These are phyloP conservation scores for Serpula lacrymans DNA, from an alignment of 768 basidiomycete species.

Conservation along the genomic window DNA sequence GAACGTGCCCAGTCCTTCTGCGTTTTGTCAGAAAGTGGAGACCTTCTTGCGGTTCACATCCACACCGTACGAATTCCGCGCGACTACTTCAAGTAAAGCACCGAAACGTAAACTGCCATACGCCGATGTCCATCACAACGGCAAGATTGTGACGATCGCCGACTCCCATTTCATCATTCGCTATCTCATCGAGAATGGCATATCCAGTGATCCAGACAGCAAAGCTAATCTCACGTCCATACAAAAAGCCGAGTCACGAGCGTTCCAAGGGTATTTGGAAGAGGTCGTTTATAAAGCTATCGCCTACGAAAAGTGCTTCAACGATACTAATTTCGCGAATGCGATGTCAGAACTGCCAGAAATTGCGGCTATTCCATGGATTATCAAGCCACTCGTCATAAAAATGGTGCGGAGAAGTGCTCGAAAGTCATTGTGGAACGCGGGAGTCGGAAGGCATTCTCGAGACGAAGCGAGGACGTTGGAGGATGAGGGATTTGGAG, in stretches of 20 bases:
- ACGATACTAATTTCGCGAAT: not conserved
- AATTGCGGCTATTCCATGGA: not conserved
- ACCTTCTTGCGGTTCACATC: conserved; percentile 2
- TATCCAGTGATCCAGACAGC: conserved; percentile 1
- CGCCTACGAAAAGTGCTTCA: conserved; percentile 1
- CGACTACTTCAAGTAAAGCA: conserved; percentile 1
- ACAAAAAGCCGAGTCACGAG: conserved; percentile 6
- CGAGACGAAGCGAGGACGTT: conserved; percentile 2
- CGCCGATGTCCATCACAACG: not conserved
- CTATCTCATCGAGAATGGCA: not conserved
- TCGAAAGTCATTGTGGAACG: not conserved
- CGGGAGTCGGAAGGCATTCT: conserved; percentile 5
- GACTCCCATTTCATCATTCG: conserved; percentile 9
- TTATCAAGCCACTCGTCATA: not conserved
- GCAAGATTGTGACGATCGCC: not conserved
- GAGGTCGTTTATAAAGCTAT: conserved; percentile 6
- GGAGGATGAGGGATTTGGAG: conserved; percentile 5
- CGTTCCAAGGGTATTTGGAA: conserved; percentile 7
- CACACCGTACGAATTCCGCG: not conserved
- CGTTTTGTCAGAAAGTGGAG: conserved; percentile 9
- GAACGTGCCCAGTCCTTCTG: conserved; percentile 2
- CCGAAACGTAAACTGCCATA: conserved; percentile 8
- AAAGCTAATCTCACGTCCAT: conserved; percentile 1
- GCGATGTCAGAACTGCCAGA: not conserved
- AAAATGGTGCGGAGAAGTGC: conserved; percentile 1